phyloP scores from a whole-genome alignment of 768 basidiomycete species.

The Phaeolepiota aurea region DNA sequence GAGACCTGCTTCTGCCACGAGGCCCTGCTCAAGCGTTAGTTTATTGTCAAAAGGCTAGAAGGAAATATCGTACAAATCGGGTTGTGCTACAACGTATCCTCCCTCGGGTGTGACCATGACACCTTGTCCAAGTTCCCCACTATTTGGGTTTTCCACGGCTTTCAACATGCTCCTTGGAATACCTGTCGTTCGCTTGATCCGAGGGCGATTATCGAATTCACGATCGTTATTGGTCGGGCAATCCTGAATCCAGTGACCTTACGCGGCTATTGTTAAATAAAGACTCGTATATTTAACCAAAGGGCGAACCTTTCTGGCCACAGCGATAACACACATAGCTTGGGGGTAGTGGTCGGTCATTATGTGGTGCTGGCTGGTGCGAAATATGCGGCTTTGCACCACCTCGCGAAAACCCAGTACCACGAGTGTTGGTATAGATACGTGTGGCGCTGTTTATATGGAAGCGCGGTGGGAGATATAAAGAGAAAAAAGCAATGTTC shows the following conservation, averaged over 20 bases:
- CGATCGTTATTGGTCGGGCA: conserved; percentile 97
- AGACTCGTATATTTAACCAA: neutral
- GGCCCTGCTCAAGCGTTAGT: conserved; percentile 40
- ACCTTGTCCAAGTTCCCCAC: conserved; percentile 65
- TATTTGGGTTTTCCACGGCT: conserved; percentile 81
- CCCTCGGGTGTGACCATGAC: conserved; percentile 99
- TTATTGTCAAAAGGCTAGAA: neutral
- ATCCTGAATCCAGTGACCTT: conserved; percentile 99
- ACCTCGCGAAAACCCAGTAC: conserved; percentile 53
- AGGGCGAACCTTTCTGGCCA: conserved; percentile 81
- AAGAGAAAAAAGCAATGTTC: conserved; percentile 41
- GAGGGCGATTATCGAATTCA: conserved; percentile 88
- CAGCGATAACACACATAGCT: conserved; percentile 99
- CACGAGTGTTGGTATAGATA: conserved; percentile 58
- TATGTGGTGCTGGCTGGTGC: conserved; percentile 37
- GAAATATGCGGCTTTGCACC: conserved; percentile 50
- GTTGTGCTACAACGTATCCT: conserved; percentile 94
- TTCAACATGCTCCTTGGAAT: conserved; percentile 97
- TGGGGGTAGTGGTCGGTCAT: conserved; percentile 77
- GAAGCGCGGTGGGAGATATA: conserved; percentile 14
- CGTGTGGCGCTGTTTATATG: conserved; percentile 51
- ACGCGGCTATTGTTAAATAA: conserved; percentile 6
- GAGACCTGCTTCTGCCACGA: conserved; percentile 93
- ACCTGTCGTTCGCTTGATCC: conserved; percentile 96
- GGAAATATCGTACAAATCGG: conserved; percentile 70